Base-by-base conservation (phyloP, 768 basidiomycete genomes). In the Termitomyces sp. region DNA sequence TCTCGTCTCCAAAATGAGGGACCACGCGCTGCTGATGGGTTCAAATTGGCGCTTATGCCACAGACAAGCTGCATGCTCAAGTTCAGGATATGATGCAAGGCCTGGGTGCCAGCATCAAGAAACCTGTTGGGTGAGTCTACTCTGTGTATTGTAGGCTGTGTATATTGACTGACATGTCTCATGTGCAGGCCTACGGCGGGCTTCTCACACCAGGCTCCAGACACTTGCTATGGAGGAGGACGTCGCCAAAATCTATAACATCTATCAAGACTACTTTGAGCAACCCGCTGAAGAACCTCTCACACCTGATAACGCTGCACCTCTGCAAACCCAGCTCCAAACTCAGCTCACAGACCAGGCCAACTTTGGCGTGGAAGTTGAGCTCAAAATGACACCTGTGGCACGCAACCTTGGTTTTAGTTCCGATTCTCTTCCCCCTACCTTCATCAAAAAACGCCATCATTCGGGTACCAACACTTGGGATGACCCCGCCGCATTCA, bases 371-470 rank as follows among this genome's bases (percentile, higher is more conserved):
- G 50, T 53, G 39, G 61, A 54, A 25, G 20, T 53, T 3, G 56
- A 59, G 44, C 7, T 25, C 16, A 52, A 13, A 11, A 55, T 58
- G 41, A 18, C 38, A 16, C 31, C 53, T 7, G 57, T 60, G 32
- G 29, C 41, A 3, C 51, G 64, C 16, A 59, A 49, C 1, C 11
- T 53, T 0, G 35, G 33, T 3, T 51, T 71, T 12, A 64, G 66
- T 4, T 68, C 65, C 36, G 41, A 54, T 5, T 45, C 40, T 3
- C 55, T 61, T 2, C 70, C 68, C 4, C 33, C 63, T 3, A 22
- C 57, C 2, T 71, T 71, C 60, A 68, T 65, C 43, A 15, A 12
- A 0, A 25, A 47, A 25, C 54, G 58, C 7, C 62, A 66, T 44
- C 18, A 10, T 2, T 54, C 40, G 3, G 66, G 67, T 1, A 15